A percentile compares a stretch with the other conserved stretches of the same genome.
These are phyloP conservation scores for Mycosphaerella sp. DNA, from an alignment of 2,329 filamentous ascomycete species.

Conservation along the genomic window DNA sequence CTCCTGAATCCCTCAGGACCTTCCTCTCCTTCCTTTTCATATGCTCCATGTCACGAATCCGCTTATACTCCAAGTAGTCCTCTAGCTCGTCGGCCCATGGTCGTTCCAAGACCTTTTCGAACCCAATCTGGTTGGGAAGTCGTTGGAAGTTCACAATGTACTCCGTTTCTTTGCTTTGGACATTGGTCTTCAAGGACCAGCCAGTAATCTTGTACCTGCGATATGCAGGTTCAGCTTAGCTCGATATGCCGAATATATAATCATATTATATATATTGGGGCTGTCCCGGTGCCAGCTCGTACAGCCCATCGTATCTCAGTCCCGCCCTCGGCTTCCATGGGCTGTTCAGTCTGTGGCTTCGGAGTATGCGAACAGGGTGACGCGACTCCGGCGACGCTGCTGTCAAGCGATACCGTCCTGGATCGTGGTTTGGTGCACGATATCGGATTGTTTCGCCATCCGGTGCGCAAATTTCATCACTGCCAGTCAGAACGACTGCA, in stretches of 20 bases:
- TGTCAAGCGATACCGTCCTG: conserved; percentile 42
- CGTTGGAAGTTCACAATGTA: conserved; percentile 40
- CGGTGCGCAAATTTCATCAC: conserved; percentile 36
- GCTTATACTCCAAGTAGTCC: conserved; percentile 46
- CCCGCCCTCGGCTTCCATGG: conserved; percentile 44
- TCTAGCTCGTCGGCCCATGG: conserved; percentile 43
- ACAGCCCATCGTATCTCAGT: conserved; percentile 46
- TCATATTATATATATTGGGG: not conserved
- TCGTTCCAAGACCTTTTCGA: conserved; percentile 36
- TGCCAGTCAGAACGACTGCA: conserved; percentile 40
- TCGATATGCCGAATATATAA: not conserved
- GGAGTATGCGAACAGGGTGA: conserved; percentile 40
- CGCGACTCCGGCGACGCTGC: conserved; percentile 38
- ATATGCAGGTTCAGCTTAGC: not conserved
- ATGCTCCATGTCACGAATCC: conserved; percentile 27
- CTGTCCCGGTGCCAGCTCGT: conserved; percentile 20
- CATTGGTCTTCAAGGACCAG: conserved; percentile 37
- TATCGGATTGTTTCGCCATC: conserved; percentile 39
- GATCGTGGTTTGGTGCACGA: conserved; percentile 36
- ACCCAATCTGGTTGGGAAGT: conserved; percentile 25
- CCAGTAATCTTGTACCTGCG: conserved; percentile 36
- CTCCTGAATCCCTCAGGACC: not conserved
- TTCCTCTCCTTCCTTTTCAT: conserved; percentile 7
- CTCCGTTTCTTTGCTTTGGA: conserved; percentile 26
- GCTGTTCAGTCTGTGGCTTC: conserved; percentile 41